These are phyloP conservation scores for Colletotrichum sp. DNA, from an alignment of 2,329 filamentous ascomycete species.

Conservation along the genomic window DNA sequence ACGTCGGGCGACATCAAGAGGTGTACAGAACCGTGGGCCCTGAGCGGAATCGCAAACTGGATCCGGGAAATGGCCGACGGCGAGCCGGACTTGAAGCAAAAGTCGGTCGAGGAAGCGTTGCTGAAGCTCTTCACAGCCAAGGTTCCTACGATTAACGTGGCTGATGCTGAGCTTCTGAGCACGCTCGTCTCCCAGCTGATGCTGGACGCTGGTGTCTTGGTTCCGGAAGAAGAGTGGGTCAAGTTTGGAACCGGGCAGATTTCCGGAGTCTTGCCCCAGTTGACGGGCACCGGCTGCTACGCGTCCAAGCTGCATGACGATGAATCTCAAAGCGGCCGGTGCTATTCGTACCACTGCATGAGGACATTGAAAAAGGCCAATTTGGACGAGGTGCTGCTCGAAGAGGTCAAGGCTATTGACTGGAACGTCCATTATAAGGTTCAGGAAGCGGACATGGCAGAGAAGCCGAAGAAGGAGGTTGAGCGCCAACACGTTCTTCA, in stretches of 20 bases:
- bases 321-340: conserved; percentile 70
- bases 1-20: conserved; percentile 80
- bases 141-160: conserved; percentile 97
- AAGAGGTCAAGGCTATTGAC: conserved; percentile 75
- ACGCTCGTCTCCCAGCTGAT: conserved; percentile 79
- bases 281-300: conserved; percentile 92
- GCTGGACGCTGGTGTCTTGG: conserved; percentile 77
- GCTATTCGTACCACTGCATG: conserved; percentile 94
- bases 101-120: conserved; percentile 85
- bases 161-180: conserved; percentile 89
- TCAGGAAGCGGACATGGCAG: conserved; percentile 75
- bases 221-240: conserved; percentile 96
- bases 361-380: conserved; percentile 95
- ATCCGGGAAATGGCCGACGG: conserved; percentile 88
- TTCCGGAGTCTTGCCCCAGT: conserved; percentile 90
- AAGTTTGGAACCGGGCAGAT: conserved; percentile 84
- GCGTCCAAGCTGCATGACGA: conserved; percentile 79
- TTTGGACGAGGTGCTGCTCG: conserved; percentile 73
- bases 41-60: conserved; percentile 88
- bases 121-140: conserved; percentile 91
- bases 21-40: conserved; percentile 89
- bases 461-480: conserved; percentile 82
- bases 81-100: conserved; percentile 84
- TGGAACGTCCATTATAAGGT: conserved; percentile 92
- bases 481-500: conserved; percentile 93